phyloP scores from a whole-genome alignment of 2,329 filamentous ascomycete genomes.

The Colletotrichum sansevieriae region DNA sequence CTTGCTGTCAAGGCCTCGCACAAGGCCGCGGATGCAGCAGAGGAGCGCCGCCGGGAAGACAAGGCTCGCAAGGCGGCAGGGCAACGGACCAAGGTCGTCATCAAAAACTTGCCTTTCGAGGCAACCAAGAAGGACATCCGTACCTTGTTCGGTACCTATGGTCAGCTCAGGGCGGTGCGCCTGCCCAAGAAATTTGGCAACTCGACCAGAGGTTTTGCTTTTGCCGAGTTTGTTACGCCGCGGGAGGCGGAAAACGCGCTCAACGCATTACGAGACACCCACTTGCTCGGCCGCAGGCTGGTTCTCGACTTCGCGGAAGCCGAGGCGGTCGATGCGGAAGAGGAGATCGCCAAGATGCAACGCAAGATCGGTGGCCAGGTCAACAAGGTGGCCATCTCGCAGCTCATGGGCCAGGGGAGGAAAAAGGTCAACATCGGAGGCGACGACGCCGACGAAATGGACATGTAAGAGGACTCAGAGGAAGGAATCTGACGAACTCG shows the following conservation, averaged over 20 bases:
- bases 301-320: conserved; percentile 93
- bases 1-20: conserved; percentile 89
- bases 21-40: conserved; percentile 87
- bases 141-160: conserved; percentile 88
- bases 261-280: conserved; percentile 90
- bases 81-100: conserved; percentile 90
- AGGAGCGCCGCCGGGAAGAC: conserved; percentile 87
- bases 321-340: conserved; percentile 91
- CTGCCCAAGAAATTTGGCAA: conserved; percentile 96
- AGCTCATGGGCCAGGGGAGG: conserved; percentile 84
- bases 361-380: conserved; percentile 92
- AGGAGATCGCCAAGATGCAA: conserved; percentile 97
- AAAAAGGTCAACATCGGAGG: conserved; percentile 87
- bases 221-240: conserved; percentile 93
- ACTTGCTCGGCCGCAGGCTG: conserved; percentile 89
- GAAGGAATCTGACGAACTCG: conserved; percentile 9
- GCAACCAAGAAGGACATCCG: conserved; percentile 93
- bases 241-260: conserved; percentile 92
- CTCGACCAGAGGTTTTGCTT: conserved; percentile 91
- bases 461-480: conserved; percentile 41
- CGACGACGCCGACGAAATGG: conserved; percentile 70
- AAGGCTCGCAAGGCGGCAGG: conserved; percentile 82
- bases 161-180: conserved; percentile 90
- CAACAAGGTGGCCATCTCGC: conserved; percentile 90
- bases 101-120: conserved; percentile 99